Evolutionary conservation across 768 basidiomycete species (phyloP).

Genomic region (Pleurotus tuoliensis): DNA sequence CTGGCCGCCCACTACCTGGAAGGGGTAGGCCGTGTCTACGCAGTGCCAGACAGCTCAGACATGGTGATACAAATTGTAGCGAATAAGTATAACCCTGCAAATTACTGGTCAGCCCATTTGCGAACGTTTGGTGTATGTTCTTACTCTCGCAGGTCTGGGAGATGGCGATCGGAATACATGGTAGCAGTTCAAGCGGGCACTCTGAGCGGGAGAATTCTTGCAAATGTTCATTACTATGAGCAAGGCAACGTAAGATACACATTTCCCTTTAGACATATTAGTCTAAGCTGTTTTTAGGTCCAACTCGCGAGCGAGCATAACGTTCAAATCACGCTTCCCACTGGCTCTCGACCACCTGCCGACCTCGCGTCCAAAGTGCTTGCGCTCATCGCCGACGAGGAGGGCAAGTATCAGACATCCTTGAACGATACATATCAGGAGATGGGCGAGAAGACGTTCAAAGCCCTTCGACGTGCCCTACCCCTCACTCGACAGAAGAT

Average conservation of each 20-base stretch:
- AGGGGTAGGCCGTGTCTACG: conserved; percentile 73
- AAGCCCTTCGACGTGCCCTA: conserved; percentile 82
- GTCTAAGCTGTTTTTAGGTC: conserved; percentile 47
- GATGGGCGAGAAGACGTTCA: conserved; percentile 93
- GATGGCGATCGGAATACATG: conserved; percentile 88
- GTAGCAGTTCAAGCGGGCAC: conserved; percentile 62
- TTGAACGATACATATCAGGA: conserved; percentile 82
- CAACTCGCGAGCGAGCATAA: conserved; percentile 80
- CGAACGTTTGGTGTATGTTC: not conserved
- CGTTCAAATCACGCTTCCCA: conserved; percentile 59
- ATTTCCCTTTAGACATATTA: not conserved
- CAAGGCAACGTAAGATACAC: conserved; percentile 76
- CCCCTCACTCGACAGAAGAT: conserved; percentile 92
- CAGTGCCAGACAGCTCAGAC: conserved; percentile 38
- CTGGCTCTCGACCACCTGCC: conserved; percentile 47
- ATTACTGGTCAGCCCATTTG: conserved; percentile 68
- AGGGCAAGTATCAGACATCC: conserved; percentile 73
- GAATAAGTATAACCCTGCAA: conserved; percentile 91
- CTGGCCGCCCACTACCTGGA: conserved; percentile 78
- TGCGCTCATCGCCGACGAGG: conserved; percentile 78
- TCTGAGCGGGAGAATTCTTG: conserved; percentile 68
- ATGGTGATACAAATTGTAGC: conserved; percentile 85
- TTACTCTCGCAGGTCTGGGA: conserved; percentile 67
- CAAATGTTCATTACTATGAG: conserved; percentile 96
- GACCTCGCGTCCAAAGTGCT: conserved; percentile 68